Conservation (phyloP, 1,284 basidiomycete genomes). For the Melampsora occidentalis region DNA sequence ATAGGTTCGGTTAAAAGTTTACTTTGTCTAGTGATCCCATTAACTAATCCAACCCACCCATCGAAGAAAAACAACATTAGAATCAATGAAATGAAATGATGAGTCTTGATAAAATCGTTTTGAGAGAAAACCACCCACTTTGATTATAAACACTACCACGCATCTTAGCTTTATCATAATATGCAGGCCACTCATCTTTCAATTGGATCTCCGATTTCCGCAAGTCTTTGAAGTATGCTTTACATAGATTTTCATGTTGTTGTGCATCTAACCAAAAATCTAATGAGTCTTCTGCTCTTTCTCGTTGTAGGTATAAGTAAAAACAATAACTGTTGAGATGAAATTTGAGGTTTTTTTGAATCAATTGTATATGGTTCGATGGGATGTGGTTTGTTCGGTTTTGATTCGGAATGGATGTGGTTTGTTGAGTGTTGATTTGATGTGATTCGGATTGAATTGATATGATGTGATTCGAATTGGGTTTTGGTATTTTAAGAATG, state of each 20-base stretch:
- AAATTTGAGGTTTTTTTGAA: slow-evolving; percentile 3
- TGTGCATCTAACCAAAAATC: slow-evolving; percentile 99
- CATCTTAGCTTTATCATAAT: slow-evolving; percentile 50
- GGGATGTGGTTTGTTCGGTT: too few relatives aligned
- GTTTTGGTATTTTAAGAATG: not conserved
- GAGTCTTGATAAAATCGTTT: not conserved
- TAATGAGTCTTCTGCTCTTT: slow-evolving; percentile 88
- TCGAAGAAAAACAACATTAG: too few relatives aligned
- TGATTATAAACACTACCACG: slow-evolving; percentile 51
- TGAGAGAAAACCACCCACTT: not conserved
- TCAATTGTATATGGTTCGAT: not conserved
- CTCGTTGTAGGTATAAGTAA: slow-evolving; percentile 79
- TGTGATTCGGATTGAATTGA: slow-evolving; percentile 1
- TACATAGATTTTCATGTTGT: slow-evolving; percentile 91
- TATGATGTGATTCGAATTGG: slow-evolving; percentile 21
- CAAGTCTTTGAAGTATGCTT: slow-evolving; percentile 53
- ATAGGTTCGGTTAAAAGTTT: slow-evolving; percentile 17
- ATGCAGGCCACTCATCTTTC: slow-evolving; percentile 50
- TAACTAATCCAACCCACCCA: slow-evolving; percentile 4
- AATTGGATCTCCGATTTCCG: slow-evolving; percentile 49
- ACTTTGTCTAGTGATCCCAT: slow-evolving; percentile 30
- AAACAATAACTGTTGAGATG: slow-evolving; percentile 55
- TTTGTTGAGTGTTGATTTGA: too few relatives aligned
- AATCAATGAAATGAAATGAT: too few relatives aligned
- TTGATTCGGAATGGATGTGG: too few relatives aligned